Percentiles rank a stretch among this genome's conserved stretches.
phyloP scores from a whole-genome alignment of 345 rosid genomes.

The Eucalyptus tenuipes region DNA sequence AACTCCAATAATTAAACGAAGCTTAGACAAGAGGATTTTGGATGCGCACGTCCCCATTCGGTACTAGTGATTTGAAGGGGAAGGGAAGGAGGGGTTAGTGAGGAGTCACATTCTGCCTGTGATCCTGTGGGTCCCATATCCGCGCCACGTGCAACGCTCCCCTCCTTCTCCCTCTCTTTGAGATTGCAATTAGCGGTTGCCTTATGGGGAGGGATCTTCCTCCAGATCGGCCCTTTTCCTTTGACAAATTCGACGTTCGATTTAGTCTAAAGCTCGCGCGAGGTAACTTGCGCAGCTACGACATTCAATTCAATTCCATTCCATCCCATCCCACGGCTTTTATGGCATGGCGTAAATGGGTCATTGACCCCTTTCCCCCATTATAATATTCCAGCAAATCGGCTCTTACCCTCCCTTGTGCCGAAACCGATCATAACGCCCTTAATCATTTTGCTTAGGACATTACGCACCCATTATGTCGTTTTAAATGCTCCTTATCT shows the following conservation, averaged over 20 bases:
- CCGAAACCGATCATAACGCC: neutral
- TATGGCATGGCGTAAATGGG: neutral
- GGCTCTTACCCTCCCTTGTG: neutral
- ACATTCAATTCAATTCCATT: neutral
- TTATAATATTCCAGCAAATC: neutral
- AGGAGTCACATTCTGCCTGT: slow-evolving; percentile 26
- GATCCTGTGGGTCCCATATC: slow-evolving; percentile 14
- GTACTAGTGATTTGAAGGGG: neutral
- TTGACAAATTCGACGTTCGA: neutral
- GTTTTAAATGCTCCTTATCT: neutral
- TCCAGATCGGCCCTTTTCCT: neutral
- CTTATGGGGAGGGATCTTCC: neutral
- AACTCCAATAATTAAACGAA: neutral
- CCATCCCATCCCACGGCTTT: neutral
- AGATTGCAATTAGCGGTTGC: neutral
- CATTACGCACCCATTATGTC: neutral
- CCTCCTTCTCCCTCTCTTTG: neutral
- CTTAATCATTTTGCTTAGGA: neutral
- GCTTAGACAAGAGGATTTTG: slow-evolving; percentile 2
- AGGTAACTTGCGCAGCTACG: neutral
- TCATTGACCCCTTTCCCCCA: neutral
- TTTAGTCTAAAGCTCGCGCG: neutral
- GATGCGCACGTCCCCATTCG: neutral
- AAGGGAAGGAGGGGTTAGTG: slow-evolving; percentile 14
- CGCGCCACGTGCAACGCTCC: neutral